Base-by-base conservation (phyloP, 2,329 filamentous ascomycete species). In the Cercospora berteroae region DNA sequence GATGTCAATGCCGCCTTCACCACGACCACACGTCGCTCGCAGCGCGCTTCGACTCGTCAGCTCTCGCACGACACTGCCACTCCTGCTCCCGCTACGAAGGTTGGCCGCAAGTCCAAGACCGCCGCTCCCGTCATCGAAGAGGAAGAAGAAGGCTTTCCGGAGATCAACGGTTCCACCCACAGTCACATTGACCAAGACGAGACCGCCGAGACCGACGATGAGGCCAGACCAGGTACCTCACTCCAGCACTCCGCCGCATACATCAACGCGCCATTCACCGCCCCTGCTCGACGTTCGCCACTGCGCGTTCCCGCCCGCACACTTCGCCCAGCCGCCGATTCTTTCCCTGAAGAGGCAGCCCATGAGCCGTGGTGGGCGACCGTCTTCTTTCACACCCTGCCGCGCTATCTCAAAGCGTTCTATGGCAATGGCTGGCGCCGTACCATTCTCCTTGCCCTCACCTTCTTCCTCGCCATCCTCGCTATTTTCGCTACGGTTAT, bases 1-100 rank as follows among this genome's bases (percentile, higher is more conserved):
- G 63, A 69, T 9, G 52, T 71, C 25, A 65, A 70, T 25, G 64
- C 68, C 16, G 68, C 64, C 10, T 71, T 71, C 50, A 39, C 60
- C 4, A 70, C 39, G 20, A 67, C 64, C 12, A 59, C 58, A 9
- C 48, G 64, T 52, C 64, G 36, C 52, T 64, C 61, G 33, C 59
- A 60, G 57, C 66, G 60, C 33, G 39, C 29, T 20, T 60, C 65
- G 18, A 60, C 61, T 16, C 65, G 65, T 58, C 60, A 39, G 29
- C 36, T 44, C 60, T 55, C 60, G 16, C 57, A 39, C 23, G 48
- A 39, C 27, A 33, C 20, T 42, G n/a, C 20, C 62, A 58, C 56
- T 33, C 60, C 33, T 13, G 29, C 60, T 55, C 42, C 29, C 18
- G 18, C 33, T 25, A 66, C 44, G 10, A 36, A 33, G 25, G 18